Conservation (phyloP, 2,329 filamentous ascomycete species). For the Pseudocercospora musae region DNA sequence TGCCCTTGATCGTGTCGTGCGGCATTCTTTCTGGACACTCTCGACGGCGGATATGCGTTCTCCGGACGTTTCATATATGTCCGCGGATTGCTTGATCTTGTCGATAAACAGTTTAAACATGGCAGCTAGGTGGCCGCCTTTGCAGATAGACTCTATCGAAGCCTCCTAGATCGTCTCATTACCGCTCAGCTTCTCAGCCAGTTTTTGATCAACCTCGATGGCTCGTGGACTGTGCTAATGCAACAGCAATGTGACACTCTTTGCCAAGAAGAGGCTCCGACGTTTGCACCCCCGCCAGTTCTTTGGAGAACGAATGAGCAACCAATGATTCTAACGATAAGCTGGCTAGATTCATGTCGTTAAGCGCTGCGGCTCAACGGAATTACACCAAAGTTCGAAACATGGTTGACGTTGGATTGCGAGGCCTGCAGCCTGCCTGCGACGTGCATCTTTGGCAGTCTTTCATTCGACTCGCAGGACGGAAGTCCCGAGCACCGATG, state of each 20-base stretch:
- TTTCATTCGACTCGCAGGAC: slow-evolving; percentile 10
- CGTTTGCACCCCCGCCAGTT: background rate
- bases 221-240: too few species aligned
- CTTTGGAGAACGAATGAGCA: background rate
- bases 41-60: too few species aligned
- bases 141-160: background rate
- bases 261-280: background rate
- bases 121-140: too few species aligned
- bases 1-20: background rate
- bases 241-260: background rate
- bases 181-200: too few species aligned
- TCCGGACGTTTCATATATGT: background rate
- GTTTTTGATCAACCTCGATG: too few species aligned
- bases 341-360: background rate
- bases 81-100: background rate
- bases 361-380: background rate
- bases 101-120: background rate
- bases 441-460: background rate
- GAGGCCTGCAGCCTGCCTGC: background rate
- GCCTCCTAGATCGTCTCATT: background rate
- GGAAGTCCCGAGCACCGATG: slow-evolving; percentile 4
- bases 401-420: background rate
- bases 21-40: background rate
- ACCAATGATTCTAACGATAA: background rate
- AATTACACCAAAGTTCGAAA: background rate